Evolutionary conservation across 2,329 filamentous ascomycete genomes (phyloP).

Genomic region (Xylaria sp.): DNA sequence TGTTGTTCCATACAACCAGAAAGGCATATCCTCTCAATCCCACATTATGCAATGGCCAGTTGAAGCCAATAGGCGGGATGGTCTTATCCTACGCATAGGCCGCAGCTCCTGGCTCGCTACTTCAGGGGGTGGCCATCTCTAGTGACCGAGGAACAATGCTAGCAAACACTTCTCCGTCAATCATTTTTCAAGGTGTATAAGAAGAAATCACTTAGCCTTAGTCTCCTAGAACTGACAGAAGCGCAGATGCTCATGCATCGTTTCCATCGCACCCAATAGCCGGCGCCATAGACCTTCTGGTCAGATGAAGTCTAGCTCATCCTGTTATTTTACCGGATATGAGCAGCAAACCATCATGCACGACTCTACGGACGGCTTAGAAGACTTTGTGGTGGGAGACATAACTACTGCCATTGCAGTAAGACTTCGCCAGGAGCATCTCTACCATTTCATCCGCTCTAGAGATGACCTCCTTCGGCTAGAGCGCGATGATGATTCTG

Average conservation of each 20-base stretch:
- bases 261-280: too few species aligned
- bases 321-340: too few species aligned
- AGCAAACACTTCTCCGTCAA: not conserved
- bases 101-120: not conserved
- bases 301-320: too few species aligned
- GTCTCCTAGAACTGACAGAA: not conserved
- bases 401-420: not conserved
- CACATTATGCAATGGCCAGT: not conserved
- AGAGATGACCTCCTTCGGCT: conserved; percentile 1
- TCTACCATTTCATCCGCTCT: not conserved
- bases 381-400: conserved; percentile 1
- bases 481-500: not conserved
- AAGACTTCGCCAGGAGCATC: conserved; percentile 14
- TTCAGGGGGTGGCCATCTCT: not conserved
- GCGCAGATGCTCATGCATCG: not conserved
- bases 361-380: conserved; percentile 1
- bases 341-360: not conserved
- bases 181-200: not conserved
- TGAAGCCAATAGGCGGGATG: not conserved
- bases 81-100: not conserved
- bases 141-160: not conserved
- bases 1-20: not conserved
- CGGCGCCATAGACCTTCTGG: too few species aligned
- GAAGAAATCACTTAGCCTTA: not conserved
- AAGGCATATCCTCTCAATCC: not conserved